Conservation (phyloP, 116 monocot genomes). For the Cymodocea nodosa region DNA sequence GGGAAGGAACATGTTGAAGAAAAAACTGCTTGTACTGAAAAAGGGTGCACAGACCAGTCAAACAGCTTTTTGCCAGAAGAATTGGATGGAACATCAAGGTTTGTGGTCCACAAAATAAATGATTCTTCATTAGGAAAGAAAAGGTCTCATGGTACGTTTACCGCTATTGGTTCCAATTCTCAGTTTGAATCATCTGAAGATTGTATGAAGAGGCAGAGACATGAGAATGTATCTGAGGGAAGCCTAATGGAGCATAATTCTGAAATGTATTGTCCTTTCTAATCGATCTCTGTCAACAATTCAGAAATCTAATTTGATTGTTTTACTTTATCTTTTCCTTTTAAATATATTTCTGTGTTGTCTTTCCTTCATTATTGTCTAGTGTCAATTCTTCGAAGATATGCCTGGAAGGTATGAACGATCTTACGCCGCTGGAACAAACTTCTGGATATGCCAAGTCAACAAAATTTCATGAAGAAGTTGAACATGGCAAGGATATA, state of each 20-base stretch:
- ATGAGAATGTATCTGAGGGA: background rate
- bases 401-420: background rate
- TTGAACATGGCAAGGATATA: background rate
- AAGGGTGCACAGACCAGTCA: background rate
- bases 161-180: constrained; percentile 18
- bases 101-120: background rate
- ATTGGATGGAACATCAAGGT: constrained; percentile 1
- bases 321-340: background rate
- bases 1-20: background rate
- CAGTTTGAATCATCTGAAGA: constrained; percentile 20
- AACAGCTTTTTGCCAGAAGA: constrained; percentile 1
- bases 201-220: constrained; percentile 19
- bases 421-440: background rate
- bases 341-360: background rate
- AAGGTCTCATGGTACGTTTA: constrained; percentile 19
- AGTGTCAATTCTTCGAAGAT: background rate
- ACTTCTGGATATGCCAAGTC: background rate
- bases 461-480: background rate
- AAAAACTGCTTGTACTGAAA: background rate
- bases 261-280: constrained; percentile 1
- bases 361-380: background rate
- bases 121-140: constrained; percentile 24
- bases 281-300: background rate
- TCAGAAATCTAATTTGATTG: background rate
- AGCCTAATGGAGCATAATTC: background rate